These are phyloP conservation scores for Tetradesmus lagerheimii DNA, from an alignment of 139 green algal species.

Conservation along the genomic window DNA sequence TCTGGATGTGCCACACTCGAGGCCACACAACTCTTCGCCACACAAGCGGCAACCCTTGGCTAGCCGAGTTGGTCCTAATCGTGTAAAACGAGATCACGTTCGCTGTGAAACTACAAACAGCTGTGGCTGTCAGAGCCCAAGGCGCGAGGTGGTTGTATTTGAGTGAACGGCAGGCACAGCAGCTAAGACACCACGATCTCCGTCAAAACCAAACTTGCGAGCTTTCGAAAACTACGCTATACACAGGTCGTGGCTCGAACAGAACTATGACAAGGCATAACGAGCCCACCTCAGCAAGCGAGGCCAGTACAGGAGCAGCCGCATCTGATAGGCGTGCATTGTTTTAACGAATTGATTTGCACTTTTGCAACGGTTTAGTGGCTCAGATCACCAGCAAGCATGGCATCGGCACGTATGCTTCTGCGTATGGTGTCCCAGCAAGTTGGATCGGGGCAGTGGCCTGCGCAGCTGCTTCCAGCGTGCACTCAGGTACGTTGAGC, in stretches of 20 bases:
- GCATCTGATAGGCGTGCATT: not conserved
- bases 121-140: not conserved
- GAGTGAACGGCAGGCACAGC: not conserved
- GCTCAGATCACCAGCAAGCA: not conserved
- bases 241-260: not conserved
- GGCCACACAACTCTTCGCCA: not conserved
- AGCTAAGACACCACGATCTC: not conserved
- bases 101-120: not conserved
- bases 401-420: not conserved
- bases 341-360: not conserved
- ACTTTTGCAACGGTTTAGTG: not conserved
- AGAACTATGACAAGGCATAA: not conserved
- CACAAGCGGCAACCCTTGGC: not conserved
- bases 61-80: not conserved
- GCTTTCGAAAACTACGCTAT: not conserved
- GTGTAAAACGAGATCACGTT: not conserved
- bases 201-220: not conserved
- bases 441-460: not conserved
- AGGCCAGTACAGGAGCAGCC: not conserved
- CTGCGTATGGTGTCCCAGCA: conserved; percentile 2
- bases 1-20: not conserved
- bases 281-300: not conserved
- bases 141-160: not conserved
- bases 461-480: not conserved
- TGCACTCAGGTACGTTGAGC: not conserved